phyloP scores from a whole-genome alignment of 2,329 filamentous ascomycete species.

The Beauveria caledonica region DNA sequence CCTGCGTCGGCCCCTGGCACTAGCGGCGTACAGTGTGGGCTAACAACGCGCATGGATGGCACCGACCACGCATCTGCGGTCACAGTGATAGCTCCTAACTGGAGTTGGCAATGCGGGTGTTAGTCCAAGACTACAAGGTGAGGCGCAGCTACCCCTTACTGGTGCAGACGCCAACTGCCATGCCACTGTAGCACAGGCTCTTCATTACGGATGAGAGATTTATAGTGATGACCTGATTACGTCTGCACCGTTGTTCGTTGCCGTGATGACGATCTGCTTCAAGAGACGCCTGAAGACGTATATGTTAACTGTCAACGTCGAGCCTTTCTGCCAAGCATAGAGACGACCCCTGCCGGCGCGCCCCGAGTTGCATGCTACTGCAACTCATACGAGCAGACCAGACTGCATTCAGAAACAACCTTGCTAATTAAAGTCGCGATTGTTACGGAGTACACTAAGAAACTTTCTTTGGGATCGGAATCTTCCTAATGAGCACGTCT shows the following conservation, averaged over 20 bases:
- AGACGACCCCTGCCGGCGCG: not conserved
- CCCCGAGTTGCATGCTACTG: not conserved
- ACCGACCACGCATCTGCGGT: constrained; percentile 11
- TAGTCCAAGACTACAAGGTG: not conserved
- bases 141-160: constrained; percentile 10
- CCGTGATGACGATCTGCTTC: not conserved
- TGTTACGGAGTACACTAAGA: not conserved
- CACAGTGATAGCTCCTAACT: not conserved
- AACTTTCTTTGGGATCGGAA: not conserved
- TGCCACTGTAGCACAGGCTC: not conserved
- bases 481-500: no score
- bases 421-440: not conserved
- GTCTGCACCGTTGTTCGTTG: not conserved
- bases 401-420: no score
- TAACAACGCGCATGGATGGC: constrained; percentile 12
- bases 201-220: not conserved
- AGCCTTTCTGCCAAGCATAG: not conserved
- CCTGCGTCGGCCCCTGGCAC: constrained; percentile 2
- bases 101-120: not conserved
- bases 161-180: not conserved
- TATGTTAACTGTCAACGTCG: not conserved
- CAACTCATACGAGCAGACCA: no score
- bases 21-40: constrained; percentile 7
- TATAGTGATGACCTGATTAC: not conserved
- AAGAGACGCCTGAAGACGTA: no score